Base-by-base conservation (phyloP, 2,329 filamentous ascomycete genomes). In the Thielaviopsis ethacetica region DNA sequence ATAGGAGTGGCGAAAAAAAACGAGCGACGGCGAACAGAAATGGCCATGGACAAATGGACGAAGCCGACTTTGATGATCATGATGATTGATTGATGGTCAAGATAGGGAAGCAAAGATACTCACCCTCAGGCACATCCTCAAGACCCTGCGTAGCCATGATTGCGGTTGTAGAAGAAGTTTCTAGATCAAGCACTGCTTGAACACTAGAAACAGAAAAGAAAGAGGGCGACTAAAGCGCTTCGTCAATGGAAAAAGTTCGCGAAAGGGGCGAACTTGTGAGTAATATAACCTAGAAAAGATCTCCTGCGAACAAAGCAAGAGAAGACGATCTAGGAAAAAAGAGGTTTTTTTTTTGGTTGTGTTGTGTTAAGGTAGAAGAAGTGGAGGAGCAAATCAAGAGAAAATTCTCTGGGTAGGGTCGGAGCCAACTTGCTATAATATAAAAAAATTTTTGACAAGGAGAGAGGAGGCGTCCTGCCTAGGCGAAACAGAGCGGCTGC, bases 101-200 rank as follows among this genome's bases (percentile, higher is more conserved):
- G 44, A 21, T 10, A n/a, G 44, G 41, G 24, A 22, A 53, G 30
- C 57, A 38, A 51, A 50, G 27, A 55, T 34, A 59, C 88, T 79
- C 80, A 95, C 89, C 83, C 81, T 95, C 90, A 73, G 88, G 86
- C 77, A 95, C 85, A 75, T 97, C 91, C 82, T 96, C 91, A 79
- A 97, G 89, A 82, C 91, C 91, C 82, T 94, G 95, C 70, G 89
- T 87, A 89, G 91, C 91, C 91, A 97, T 97, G 83, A 86, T 96
- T 91, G 88, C 84, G 84, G 77, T 79, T 76, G 69, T 69, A 50
- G 47, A 61, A 63, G 61, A 65, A 82, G 80, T 70, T 77, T 78
- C 78, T 82, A 81, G 84, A 84, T 82, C 86, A 88, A 86, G 84
- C 85, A 74, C 77, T 76, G 84, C 80, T 83, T 86, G 81, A 78